Evolutionary conservation across 805 yeast genomes (phyloP).

Genomic region (Starmerella bombi): DNA sequence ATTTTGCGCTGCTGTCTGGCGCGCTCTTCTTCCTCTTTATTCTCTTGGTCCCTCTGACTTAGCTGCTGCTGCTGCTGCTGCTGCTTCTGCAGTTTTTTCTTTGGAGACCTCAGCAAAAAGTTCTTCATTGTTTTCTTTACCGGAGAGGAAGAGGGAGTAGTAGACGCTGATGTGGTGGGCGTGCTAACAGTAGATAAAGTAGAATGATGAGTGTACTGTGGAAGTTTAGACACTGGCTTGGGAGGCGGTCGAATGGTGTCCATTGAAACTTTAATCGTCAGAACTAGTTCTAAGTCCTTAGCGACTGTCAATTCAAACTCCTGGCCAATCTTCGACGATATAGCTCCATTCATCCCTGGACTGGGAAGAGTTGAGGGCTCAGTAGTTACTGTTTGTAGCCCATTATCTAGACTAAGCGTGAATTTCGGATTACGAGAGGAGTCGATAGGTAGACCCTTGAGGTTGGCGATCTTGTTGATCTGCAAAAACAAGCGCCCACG

Average conservation of each 20-base stretch:
- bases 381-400: conserved; percentile 23
- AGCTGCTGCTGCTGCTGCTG: conserved; percentile 2
- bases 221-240: conserved; percentile 13
- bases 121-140: conserved; percentile 20
- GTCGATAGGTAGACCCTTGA: conserved; percentile 21
- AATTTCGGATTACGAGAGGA: conserved; percentile 20
- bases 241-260: conserved; percentile 36
- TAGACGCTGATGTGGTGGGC: background rate
- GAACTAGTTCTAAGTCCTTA: conserved; percentile 45
- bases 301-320: conserved; percentile 69
- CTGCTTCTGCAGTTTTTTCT: conserved; percentile 12
- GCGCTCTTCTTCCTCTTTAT: conserved; percentile 3
- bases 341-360: conserved; percentile 13
- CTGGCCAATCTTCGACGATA: conserved; percentile 29
- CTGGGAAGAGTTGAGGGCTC: conserved; percentile 18
- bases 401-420: conserved; percentile 22
- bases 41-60: background rate
- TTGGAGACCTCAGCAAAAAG: conserved; percentile 17
- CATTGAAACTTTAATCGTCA: conserved; percentile 47
- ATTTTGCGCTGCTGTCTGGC: background rate
- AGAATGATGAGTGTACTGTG: conserved; percentile 1
- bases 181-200: background rate
- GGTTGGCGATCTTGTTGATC: conserved; percentile 18
- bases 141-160: conserved; percentile 4
- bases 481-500: conserved; percentile 23